Evolutionary conservation across 345 rosid genomes (phyloP).

Genomic region (Sisymbrium irio): DNA sequence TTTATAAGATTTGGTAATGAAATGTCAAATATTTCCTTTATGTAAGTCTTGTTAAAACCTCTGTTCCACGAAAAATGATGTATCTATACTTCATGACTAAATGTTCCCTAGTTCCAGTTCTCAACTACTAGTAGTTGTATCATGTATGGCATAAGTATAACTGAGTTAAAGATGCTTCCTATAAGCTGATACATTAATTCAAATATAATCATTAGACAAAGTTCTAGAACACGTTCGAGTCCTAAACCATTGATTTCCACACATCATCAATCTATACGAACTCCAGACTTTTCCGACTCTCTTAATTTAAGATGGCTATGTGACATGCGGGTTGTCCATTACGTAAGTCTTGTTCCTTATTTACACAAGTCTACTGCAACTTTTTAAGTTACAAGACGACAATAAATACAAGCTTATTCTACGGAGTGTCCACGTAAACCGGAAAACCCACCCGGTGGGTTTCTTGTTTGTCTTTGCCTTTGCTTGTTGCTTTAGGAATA

Average conservation of each 20-base stretch:
- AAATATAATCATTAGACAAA: not conserved
- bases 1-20: constrained; percentile 1
- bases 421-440: constrained; percentile 28
- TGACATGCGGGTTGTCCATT: not conserved
- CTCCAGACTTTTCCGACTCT: not conserved
- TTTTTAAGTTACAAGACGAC: not conserved
- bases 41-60: constrained; percentile 27
- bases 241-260: not conserved
- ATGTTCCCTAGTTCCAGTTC: not conserved
- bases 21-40: constrained; percentile 1
- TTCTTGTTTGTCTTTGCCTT: constrained; percentile 32
- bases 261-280: not conserved
- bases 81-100: not conserved
- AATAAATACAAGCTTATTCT: not conserved
- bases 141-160: not conserved
- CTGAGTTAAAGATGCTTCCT: not conserved
- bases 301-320: not conserved
- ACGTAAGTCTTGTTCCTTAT: not conserved
- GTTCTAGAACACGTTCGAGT: not conserved
- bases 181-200: not conserved
- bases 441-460: constrained; percentile 29
- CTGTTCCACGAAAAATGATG: constrained; percentile 4
- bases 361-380: not conserved
- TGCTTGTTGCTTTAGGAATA: not conserved
- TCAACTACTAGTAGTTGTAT: not conserved